Base-by-base conservation (phyloP, 2,329 filamentous ascomycete species). In the Diplodia sapinea region DNA sequence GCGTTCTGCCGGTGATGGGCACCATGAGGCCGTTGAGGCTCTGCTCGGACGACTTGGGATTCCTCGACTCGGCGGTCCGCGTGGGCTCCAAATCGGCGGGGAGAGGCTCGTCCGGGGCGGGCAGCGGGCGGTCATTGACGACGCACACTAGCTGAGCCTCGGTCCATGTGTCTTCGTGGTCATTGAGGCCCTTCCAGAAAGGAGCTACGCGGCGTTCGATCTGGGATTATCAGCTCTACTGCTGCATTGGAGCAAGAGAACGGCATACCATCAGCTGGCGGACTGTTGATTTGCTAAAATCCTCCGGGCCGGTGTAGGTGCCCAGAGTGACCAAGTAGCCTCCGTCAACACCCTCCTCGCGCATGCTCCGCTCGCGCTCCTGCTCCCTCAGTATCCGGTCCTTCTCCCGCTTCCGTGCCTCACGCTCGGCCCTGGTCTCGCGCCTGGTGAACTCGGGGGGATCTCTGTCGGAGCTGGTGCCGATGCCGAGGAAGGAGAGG, bases 101-200 rank as follows among this genome's bases (percentile, higher is more conserved):
- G 2, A 93, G 88, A 63, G 59, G 59, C 73, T 94, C 89, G 78
- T 97, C 93, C 56, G 94, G 87, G 8, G 91, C 86, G 13, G 95
- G 95, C 62, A 98, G 89, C 3, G 91, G 88, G 67, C 96, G 85
- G 23, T 92, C 94, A 74, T 93, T 88, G 61, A 91, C 95, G 29
- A 92, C 93, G 68, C 94, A 93, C 73, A 97, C 88, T n/a, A 99
- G 87, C 79, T 99, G 95, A 79, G 95, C 89, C 75, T 99, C 95
- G 13, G 93, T 91, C 95, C 95, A 99, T 64, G 88, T 91, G 26
- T 92, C 87, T 17, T 89, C 90, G 78, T 95, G 93, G 78, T 98
- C 94, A 71, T 97, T 90, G 4, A 99, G 83, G 5, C 95, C 95
- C 75, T 91, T 90, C 93, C 94, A 99, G 78, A 99, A 99, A 0